Evolutionary conservation across 306 rosid species (phyloP), one percentile per base, ranked within the genome.

Genomic region (Arachis stenosperma): DNA sequence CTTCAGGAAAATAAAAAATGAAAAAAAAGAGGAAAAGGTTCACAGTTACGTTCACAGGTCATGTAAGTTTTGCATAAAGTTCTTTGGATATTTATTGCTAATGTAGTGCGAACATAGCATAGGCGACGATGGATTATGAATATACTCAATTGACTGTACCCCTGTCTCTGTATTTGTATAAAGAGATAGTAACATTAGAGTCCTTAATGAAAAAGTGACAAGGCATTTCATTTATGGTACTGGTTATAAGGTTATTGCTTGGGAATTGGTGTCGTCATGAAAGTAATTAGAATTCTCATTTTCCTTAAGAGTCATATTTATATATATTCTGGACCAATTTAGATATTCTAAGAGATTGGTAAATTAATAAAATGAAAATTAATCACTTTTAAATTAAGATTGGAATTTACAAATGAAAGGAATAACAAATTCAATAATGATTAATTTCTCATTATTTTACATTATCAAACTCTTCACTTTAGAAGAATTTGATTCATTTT

Each of bases 161-260:
- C 75, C 43, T 5, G 8, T 33, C 3, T 33, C 4, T 63, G 61
- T 67, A 67, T 61, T 61, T 74, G 79, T 80, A 33, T 33, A 75
- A 69, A 80, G 63, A 33, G 63, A 37, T 37, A 5, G 51, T 55
- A 62, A 37, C 55, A 54, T 46, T 47, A 27, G 50, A 69, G 61
- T 67, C 33, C 30, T 79, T 40, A 61, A 39, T 53, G 70, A 29
- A 14, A 63, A 59, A 13, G 33, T 41, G 50, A 14, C 70, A 50
- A 17, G 12, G 46, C 65, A 62, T 71, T 42, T 63, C 2, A 13
- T 59, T 52, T 50, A 15, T 11, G 57, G 47, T 27, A 56, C 39
- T 27, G 61, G 42, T 39, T n/a, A 40, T 22, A 22, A 22, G 27
- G 27, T 22, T 22, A 22, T 22, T 22, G 27, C 27, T 22, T 22